These are phyloP conservation scores for Didymella pinodella DNA, from an alignment of 2,329 filamentous ascomycete genomes.

Conservation along the genomic window DNA sequence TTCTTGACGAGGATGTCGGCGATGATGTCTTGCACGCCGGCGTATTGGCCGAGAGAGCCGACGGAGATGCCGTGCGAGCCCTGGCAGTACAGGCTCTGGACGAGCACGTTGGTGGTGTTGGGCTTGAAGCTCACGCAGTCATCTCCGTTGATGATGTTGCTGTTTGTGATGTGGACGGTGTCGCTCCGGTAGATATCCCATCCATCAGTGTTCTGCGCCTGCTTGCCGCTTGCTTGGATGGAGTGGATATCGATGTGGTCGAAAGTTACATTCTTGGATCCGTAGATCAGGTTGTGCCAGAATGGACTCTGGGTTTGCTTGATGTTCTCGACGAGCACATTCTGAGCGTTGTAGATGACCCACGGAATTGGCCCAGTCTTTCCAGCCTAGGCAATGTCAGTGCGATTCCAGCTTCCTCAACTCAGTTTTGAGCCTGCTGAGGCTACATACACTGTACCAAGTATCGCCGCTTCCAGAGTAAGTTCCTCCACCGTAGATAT, in stretches of 20 bases:
- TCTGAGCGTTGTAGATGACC: conserved; percentile 42
- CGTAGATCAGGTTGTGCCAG: conserved; percentile 72
- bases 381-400: conserved; percentile 54
- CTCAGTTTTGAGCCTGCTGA: conserved; percentile 49
- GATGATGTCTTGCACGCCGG: conserved; percentile 72
- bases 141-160: conserved; percentile 69
- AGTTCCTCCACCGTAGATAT: conserved; percentile 72
- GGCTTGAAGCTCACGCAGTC: conserved; percentile 80
- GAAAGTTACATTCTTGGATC: conserved; percentile 70
- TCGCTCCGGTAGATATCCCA: conserved; percentile 69
- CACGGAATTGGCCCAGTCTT: conserved; percentile 8
- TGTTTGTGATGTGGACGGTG: conserved; percentile 72
- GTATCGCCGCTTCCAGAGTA: conserved; percentile 71
- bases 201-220: conserved; percentile 71
- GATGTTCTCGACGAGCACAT: conserved; percentile 66
- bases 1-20: conserved; percentile 65
- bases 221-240: conserved; percentile 59
- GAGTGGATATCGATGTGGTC: conserved; percentile 68
- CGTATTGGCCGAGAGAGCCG: conserved; percentile 73
- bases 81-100: conserved; percentile 72
- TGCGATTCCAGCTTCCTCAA: conserved; percentile 64
- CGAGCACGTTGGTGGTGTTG: conserved; percentile 72
- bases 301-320: conserved; percentile 67
- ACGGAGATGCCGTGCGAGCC: conserved; percentile 76
- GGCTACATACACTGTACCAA: conserved; percentile 68